A percentile compares a stretch with the other conserved stretches of the same genome.
Evolutionary conservation across 208 protist species (phyloP).

Genomic region (Acanthamoeba quina): DNA sequence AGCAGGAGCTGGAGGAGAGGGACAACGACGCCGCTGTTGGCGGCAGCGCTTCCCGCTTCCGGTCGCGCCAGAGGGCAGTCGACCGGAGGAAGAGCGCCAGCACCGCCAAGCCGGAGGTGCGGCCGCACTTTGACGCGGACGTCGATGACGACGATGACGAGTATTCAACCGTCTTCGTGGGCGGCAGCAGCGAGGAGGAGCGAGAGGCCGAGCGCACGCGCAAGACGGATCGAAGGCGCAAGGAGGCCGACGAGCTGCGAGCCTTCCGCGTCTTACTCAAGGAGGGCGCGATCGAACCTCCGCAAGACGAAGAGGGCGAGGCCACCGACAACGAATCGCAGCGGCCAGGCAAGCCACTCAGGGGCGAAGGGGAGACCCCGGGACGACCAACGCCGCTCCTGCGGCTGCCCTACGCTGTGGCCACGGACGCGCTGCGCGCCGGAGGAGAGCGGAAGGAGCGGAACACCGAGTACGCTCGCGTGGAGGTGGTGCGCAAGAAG

Average conservation of each 20-base stretch:
- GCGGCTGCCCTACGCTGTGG: neutral
- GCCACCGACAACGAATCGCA: neutral
- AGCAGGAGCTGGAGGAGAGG: neutral
- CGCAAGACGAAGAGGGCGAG: neutral
- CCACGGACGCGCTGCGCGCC: neutral
- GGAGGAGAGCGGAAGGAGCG: neutral
- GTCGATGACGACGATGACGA: constrained; percentile 5
- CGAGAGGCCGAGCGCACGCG: constrained; percentile 9
- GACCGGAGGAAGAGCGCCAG: neutral
- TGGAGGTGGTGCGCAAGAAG: constrained; percentile 68
- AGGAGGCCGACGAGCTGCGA: constrained; percentile 3
- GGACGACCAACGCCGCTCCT: neutral
- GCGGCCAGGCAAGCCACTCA: neutral
- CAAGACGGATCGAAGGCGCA: neutral
- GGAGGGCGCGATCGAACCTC: neutral
- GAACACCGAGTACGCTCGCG: constrained; percentile 8
- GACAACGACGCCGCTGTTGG: neutral
- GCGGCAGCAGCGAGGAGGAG: constrained; percentile 52
- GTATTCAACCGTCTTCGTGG: constrained; percentile 34
- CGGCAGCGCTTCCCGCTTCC: neutral
- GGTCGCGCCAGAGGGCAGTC: neutral
- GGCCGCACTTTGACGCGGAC: neutral
- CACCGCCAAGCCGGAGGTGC: neutral
- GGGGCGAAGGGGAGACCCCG: neutral
- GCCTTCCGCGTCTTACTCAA: constrained; percentile 32